These are phyloP conservation scores for Scortechinia acanthostroma DNA, from an alignment of 2,329 filamentous ascomycete species.

Conservation along the genomic window DNA sequence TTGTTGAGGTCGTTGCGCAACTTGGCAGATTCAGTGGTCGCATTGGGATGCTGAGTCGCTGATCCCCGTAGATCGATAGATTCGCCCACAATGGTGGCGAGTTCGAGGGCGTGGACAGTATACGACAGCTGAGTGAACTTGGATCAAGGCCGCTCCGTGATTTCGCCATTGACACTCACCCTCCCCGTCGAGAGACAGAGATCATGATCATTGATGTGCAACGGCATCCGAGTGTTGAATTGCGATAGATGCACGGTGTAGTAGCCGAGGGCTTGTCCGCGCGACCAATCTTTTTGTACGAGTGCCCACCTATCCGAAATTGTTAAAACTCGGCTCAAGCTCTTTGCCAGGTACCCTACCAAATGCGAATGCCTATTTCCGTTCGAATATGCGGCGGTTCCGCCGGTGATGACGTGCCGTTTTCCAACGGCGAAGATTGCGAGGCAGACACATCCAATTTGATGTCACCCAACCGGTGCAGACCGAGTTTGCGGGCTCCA, in stretches of 20 bases:
- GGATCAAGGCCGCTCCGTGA: background rate
- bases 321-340: background rate
- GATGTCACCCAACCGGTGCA: background rate
- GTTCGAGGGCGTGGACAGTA: conserved; percentile 5
- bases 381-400: background rate
- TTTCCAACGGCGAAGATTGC: too few relatives aligned
- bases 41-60: conserved; percentile 1
- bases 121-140: conserved; percentile 8
- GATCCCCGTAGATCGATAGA: conserved; percentile 5
- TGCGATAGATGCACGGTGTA: conserved; percentile 7
- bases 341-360: background rate
- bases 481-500: background rate
- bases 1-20: background rate
- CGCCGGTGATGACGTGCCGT: too few relatives aligned
- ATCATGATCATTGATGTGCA: conserved; percentile 7
- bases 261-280: conserved; percentile 5
- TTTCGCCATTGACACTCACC: conserved; percentile 1
- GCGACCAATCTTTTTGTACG: conserved; percentile 5
- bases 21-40: background rate
- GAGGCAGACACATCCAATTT: background rate
- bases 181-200: conserved; percentile 3
- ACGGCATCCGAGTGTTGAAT: conserved; percentile 6
- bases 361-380: background rate
- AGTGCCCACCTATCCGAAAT: conserved; percentile 5
- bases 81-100: conserved; percentile 6